Percentiles rank a stretch among this genome's conserved stretches.
Conservation (phyloP, 2,329 filamentous ascomycete species). For the Paradendryphiella salina region DNA sequence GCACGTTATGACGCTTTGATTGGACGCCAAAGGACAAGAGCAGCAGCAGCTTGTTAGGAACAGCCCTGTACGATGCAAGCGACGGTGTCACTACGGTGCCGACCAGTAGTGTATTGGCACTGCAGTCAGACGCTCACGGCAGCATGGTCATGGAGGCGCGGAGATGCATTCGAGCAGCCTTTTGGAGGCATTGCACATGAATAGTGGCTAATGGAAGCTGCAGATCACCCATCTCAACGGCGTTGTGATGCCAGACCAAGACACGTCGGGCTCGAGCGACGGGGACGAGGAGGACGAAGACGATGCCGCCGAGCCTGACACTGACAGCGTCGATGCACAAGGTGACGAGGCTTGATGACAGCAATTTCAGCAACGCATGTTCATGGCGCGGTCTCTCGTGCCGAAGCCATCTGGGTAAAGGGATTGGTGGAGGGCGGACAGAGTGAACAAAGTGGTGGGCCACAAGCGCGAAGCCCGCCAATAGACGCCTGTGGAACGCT, state of each 20-base stretch:
- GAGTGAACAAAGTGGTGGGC: slow-evolving; percentile 12
- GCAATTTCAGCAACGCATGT: slow-evolving; percentile 17
- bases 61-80: slow-evolving; percentile 23
- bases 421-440: slow-evolving; percentile 15
- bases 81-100: slow-evolving; percentile 19
- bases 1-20: background rate
- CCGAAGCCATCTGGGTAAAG: slow-evolving; percentile 7
- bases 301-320: slow-evolving; percentile 21
- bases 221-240: slow-evolving; percentile 57
- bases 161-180: background rate
- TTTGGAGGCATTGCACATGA: slow-evolving; percentile 1
- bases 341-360: slow-evolving; percentile 19
- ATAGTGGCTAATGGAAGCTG: slow-evolving; percentile 27
- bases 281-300: slow-evolving; percentile 35
- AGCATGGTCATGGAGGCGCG: slow-evolving; percentile 1
- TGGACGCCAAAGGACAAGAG: slow-evolving; percentile 3
- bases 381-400: slow-evolving; percentile 23
- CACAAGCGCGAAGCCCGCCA: slow-evolving; percentile 31
- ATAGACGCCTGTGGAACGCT: slow-evolving; percentile 27
- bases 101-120: slow-evolving; percentile 38
- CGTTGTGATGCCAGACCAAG: slow-evolving; percentile 55
- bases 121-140: slow-evolving; percentile 34
- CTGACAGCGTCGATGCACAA: slow-evolving; percentile 13
- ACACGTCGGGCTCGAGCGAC: slow-evolving; percentile 36
- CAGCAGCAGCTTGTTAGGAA: slow-evolving; percentile 12